Evolutionary conservation across 805 yeast species (phyloP), one percentile per base, ranked within the genome.

Genomic region (Teunomyces gatunensis): DNA sequence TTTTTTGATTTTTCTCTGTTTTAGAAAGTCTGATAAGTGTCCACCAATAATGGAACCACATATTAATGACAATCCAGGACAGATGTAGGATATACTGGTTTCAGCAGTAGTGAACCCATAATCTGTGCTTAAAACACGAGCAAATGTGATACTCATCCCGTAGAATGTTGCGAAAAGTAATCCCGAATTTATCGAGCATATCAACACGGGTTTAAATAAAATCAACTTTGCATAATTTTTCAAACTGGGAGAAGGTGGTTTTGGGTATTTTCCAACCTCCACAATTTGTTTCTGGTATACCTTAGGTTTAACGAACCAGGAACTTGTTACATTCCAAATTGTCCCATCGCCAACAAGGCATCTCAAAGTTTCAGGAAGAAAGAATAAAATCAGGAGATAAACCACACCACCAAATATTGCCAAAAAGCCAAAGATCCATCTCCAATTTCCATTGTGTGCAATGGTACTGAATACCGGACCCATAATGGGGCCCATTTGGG

Each of bases 161-260:
- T 80, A 80, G 53, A 78, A 80, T 15, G 77, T 67, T 3, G 83
- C 78, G 62, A 80, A 80, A n/a, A 79, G 53, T 4, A 80, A 54
- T 1, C 79, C 81, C 3, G 80, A 72, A 30, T 74, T 71, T 5
- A 78, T 37, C 0, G 83, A 74, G 42, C 78, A 70, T 5, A 79
- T 46, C 0, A 73, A 44, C 0, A 79, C 76, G 1, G 83, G 81
- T n/a, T 59, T 58, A 44, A 67, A 72, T 37, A 59, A 64, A 2
- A 78, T 23, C 42, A 78, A 58, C 5, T 54, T 57, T 59, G 67
- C 64, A 48, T 71, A 77, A 4, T 57, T 60, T 28, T 54, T 61
- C 2, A 75, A 40, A 15, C 69, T 65, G 23, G 80, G 78, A 51
- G 67, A 74, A 3, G 79, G 77, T 0, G 83, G 81, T 39, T 57